Percentiles rank a stretch among this genome's conserved stretches.
These are phyloP conservation scores for Neurospora sp. DNA, from an alignment of 495 filamentous ascomycete species.

Conservation along the genomic window DNA sequence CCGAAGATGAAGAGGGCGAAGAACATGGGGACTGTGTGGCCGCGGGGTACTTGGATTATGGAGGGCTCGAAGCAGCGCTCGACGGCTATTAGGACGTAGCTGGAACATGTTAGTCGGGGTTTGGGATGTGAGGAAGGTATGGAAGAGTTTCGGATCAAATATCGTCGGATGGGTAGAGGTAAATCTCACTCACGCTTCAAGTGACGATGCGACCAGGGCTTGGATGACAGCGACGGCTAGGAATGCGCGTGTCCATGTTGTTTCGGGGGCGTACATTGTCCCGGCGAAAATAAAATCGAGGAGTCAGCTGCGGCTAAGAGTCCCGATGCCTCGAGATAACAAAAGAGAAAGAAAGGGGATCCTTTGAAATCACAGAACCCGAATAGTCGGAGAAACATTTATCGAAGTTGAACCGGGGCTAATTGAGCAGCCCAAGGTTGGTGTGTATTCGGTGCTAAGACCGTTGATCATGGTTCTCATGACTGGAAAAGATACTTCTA, in stretches of 20 bases:
- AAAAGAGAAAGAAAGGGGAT: background rate
- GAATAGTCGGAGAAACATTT: background rate
- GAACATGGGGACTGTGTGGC: background rate
- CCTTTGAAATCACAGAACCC: background rate
- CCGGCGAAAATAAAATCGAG: background rate
- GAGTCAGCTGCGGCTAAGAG: background rate
- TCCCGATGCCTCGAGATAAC: background rate
- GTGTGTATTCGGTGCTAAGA: background rate
- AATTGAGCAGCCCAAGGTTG: background rate
- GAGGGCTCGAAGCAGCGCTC: background rate
- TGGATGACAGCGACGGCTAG: background rate
- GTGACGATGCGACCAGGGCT: background rate
- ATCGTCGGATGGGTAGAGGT: background rate
- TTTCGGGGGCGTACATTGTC: background rate
- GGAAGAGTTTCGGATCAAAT: too few species aligned
- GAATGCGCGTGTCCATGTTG: background rate
- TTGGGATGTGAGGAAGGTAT: background rate
- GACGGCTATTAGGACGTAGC: background rate
- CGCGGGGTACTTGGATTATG: background rate
- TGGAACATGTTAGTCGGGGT: background rate
- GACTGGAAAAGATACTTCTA: background rate
- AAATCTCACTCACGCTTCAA: background rate
- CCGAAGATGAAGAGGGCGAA: background rate
- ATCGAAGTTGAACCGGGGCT: background rate
- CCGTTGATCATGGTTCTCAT: background rate